Evolutionary conservation across 768 basidiomycete genomes (phyloP).

Genomic region (Xerocomellus dryophilus): DNA sequence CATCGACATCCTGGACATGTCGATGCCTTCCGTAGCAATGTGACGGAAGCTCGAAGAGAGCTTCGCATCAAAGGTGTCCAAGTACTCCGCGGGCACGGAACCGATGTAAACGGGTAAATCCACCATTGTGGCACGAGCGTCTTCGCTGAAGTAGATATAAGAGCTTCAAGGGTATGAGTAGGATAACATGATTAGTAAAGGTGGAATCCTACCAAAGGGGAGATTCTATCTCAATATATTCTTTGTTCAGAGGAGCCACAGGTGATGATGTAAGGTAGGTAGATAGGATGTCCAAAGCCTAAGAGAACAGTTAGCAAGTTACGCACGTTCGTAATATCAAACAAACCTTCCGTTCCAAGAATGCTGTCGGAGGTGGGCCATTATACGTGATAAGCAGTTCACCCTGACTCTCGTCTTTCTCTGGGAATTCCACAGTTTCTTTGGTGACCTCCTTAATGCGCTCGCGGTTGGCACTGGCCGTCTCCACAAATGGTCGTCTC

Average conservation of each 20-base stretch:
- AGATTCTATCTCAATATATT: conserved; percentile 86
- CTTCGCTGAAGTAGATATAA: conserved; percentile 82
- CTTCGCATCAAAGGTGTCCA: conserved; percentile 68
- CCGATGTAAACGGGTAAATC: conserved; percentile 77
- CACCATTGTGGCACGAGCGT: conserved; percentile 65
- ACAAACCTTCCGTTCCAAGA: conserved; percentile 66
- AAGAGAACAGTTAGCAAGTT: conserved; percentile 4
- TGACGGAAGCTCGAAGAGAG: conserved; percentile 66
- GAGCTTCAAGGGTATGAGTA: conserved; percentile 46
- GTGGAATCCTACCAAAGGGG: conserved; percentile 68
- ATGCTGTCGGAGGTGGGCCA: conserved; percentile 72
- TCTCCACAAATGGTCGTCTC: conserved; percentile 94
- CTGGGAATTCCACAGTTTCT: conserved; percentile 86
- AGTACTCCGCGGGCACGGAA: conserved; percentile 77
- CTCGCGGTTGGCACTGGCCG: conserved; percentile 61
- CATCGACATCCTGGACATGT: conserved; percentile 88
- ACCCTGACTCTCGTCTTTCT: conserved; percentile 93
- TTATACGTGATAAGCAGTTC: conserved; percentile 76
- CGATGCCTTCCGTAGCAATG: conserved; percentile 72
- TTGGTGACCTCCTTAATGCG: conserved; percentile 52
- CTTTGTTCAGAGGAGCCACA: conserved; percentile 81
- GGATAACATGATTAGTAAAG: neutral
- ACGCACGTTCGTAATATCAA: neutral
- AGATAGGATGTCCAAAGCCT: conserved; percentile 85
- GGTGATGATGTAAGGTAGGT: conserved; percentile 85